Base-by-base conservation (phyloP, 1,284 basidiomycete species). In the Cystobasidium sp. region DNA sequence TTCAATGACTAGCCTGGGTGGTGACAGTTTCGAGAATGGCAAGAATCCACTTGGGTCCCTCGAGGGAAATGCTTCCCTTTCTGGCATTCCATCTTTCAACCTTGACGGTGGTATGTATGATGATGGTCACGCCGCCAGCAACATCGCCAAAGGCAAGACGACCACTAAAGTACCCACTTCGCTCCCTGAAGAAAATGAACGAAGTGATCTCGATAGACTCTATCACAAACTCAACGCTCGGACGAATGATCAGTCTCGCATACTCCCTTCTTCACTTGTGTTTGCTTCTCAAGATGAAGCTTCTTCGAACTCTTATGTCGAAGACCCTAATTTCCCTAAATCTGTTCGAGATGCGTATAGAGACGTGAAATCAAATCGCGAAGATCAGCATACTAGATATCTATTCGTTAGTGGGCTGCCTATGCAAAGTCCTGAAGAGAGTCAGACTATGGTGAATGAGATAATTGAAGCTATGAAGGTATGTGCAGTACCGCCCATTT, bases 391-490 rank as follows among this genome's bases (percentile, higher is more conserved):
- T 9, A 63, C 69, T 22, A 51, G 69, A 53, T 71, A 71, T 37
- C 8, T 71, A 18, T 56, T 71, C 47, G 69, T 71, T 16, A 39
- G 51, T 43, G 14, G 51, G 0, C 43, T 66, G 18, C 64, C 64
- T 51, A 18, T 53, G 6, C 51, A 12, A n/a, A 31, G 46, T 24
- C 59, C 47, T 3, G 43, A 37, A 10, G 66, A 68, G 5, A 43
- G 66, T 37, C 51, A 44, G n/a, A 59, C 39, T n/a, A 8, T 58
- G 14, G 43, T 20, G 14, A 68, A 47, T 41, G 66, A 59, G n/a
- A 47, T 56, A 14, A 58, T 41, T 18, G 66, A 68, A 22, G 55
- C 64, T 41, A 41, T 66, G 3, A 66, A 66, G 64, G 64, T 66
- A 18, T 52, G n/a, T n/a, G n/a, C n/a, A n/a, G n/a, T n/a, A n/a